Evolutionary conservation across 139 green algal genomes (phyloP).

Genomic region (Chlamydomonas sphaeroides): DNA sequence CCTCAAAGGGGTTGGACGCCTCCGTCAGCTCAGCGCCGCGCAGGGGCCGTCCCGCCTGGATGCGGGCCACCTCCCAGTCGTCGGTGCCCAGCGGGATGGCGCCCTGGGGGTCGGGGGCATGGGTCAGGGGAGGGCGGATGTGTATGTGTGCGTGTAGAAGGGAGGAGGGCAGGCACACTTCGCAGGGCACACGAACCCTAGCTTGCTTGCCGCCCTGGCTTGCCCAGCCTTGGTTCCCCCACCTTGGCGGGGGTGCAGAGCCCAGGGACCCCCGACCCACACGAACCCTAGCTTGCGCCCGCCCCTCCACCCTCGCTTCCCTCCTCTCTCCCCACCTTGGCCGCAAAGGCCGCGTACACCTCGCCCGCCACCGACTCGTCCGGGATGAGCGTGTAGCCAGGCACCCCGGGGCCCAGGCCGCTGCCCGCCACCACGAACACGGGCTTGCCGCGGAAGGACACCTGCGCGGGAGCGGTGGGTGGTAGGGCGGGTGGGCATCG

Average conservation of each 20-base stretch:
- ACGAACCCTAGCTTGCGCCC: no score
- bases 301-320: no score
- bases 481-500: no score
- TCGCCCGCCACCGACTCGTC: conserved; percentile 73
- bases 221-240: no score
- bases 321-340: conserved; percentile 63
- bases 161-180: no score
- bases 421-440: conserved; percentile 63
- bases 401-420: conserved; percentile 32
- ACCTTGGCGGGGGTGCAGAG: no score
- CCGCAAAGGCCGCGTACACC: conserved; percentile 66
- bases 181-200: no score
- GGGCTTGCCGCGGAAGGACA: conserved; percentile 62
- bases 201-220: no score
- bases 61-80: conserved; percentile 76
- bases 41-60: conserved; percentile 71
- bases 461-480: no score
- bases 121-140: no score
- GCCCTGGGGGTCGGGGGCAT: conserved; percentile 44
- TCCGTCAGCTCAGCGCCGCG: conserved; percentile 72
- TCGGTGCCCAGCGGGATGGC: conserved; percentile 77
- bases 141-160: no score
- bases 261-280: no score
- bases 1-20: conserved; percentile 79
- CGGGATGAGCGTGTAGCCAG: conserved; percentile 79